phyloP scores from a whole-genome alignment of 345 rosid species.

The Cardiospermum halicacabum region DNA sequence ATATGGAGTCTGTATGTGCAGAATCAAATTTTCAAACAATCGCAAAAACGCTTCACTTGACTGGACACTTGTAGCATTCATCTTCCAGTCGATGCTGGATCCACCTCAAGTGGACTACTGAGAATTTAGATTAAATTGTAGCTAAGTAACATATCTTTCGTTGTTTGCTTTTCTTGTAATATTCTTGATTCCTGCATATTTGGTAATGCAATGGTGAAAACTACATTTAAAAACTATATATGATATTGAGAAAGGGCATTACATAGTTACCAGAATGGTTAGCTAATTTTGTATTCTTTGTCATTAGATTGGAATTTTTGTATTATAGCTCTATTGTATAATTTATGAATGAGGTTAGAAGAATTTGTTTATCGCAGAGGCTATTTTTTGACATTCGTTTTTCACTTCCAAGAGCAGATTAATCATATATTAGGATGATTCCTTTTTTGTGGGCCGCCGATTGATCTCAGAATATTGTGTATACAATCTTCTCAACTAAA shows the following conservation, averaged over 20 bases:
- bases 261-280: conserved; percentile 30
- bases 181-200: conserved; percentile 25
- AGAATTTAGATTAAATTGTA: conserved; percentile 26
- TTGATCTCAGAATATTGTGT: too few relatives aligned
- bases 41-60: conserved; percentile 28
- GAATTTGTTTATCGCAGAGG: too few relatives aligned
- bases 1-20: conserved; percentile 6
- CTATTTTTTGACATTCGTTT: too few relatives aligned
- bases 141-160: conserved; percentile 34
- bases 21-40: conserved; percentile 25
- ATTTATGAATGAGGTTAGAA: too few relatives aligned
- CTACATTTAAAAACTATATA: conserved; percentile 33
- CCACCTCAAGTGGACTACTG: conserved; percentile 14
- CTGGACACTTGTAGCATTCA: conserved; percentile 51
- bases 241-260: conserved; percentile 34
- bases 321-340: conserved; percentile 4
- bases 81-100: conserved; percentile 28
- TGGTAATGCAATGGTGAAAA: conserved; percentile 33
- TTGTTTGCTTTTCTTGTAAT: conserved; percentile 39
- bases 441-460: too few relatives aligned
- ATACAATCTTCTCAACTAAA: too few relatives aligned
- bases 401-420: too few relatives aligned
- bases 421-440: too few relatives aligned
- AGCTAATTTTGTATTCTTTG: conserved; percentile 14
- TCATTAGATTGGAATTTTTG: neutral